phyloP scores from a whole-genome alignment of 768 basidiomycete species.

The Antrodiella citrinella region DNA sequence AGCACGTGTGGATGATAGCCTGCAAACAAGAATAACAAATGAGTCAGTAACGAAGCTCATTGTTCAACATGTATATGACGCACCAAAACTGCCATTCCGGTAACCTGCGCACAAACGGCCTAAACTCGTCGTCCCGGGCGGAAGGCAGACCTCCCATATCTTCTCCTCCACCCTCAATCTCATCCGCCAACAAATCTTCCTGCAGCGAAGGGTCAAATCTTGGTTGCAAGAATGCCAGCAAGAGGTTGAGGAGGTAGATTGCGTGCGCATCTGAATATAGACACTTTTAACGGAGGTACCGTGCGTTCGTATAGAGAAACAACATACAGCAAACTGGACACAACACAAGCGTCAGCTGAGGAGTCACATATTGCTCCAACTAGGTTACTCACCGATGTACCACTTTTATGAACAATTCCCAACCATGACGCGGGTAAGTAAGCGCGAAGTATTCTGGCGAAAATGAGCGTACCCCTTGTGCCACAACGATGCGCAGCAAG shows the following conservation, averaged over 20 bases:
- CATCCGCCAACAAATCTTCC: constrained; percentile 88
- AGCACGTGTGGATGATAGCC: constrained; percentile 89
- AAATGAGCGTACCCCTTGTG: constrained; percentile 71
- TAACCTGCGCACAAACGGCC: constrained; percentile 90
- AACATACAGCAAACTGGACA: constrained; percentile 61
- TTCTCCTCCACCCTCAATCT: constrained; percentile 88
- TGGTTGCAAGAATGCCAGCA: constrained; percentile 96
- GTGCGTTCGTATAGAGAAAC: neutral
- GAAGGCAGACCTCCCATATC: constrained; percentile 47
- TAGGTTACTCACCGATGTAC: constrained; percentile 81
- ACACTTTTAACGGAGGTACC: neutral
- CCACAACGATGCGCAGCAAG: constrained; percentile 74
- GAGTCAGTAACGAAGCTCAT: neutral
- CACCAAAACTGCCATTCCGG: constrained; percentile 98
- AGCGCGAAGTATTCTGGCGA: neutral
- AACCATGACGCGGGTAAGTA: constrained; percentile 3
- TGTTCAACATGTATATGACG: constrained; percentile 1
- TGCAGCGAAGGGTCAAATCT: constrained; percentile 96
- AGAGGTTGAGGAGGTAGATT: constrained; percentile 92
- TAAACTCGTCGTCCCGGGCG: constrained; percentile 86
- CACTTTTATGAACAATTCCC: constrained; percentile 39
- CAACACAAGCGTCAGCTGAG: constrained; percentile 1
- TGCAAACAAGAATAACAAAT: constrained; percentile 20
- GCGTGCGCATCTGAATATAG: constrained; percentile 67
- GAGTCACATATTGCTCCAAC: neutral